Evolutionary conservation across 306 rosid genomes (phyloP), one percentile per base, ranked within the genome.

Genomic region (Cicer pinnatifidum): DNA sequence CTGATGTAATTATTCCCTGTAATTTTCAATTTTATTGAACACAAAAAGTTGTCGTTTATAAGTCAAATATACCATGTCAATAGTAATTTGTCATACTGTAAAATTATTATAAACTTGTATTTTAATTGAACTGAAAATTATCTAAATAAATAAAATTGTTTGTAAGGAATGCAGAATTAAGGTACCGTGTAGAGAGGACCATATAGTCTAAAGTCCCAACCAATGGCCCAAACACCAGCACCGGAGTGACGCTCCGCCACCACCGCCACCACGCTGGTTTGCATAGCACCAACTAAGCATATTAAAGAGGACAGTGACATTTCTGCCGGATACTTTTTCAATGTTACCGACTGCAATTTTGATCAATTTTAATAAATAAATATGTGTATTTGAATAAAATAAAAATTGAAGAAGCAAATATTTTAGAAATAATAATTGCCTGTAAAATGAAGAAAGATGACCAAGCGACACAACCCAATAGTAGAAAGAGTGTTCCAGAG

Each of bases 1-100:
- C 92, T 4, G 92, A 88, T 46, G 84, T 74, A 20, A 90, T 75
- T 48, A 92, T 59, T 67, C 96, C 95, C 95, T 90, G 87, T 8
- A 70, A 60, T 13, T 69, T 41, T 7, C 2, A 54, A 9, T 0
- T 53, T 62, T 0, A 54, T 37, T 44, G 23, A 46, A 11, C 1
- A 43, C 2, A 11, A 78, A 39, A n/a, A n/a, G 0, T 33, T 46
- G 15, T 33, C 8, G 8, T 67, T 50, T 43, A 54, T 3, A 41
- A 6, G 69, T 44, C 4, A 47, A 59, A 4, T 5, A 46, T 19
- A 20, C 58, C 7, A 16, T 20, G 5, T 40, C 37, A 47, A 12
- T 20, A 20, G 23, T 20, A 20, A 20, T 20, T 20, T 20, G 2
- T 20, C 23, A 20, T 20, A 1, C 23, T 1, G 20, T 19, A 19